Conservation (phyloP, 805 yeast species). For the Candida montana region DNA sequence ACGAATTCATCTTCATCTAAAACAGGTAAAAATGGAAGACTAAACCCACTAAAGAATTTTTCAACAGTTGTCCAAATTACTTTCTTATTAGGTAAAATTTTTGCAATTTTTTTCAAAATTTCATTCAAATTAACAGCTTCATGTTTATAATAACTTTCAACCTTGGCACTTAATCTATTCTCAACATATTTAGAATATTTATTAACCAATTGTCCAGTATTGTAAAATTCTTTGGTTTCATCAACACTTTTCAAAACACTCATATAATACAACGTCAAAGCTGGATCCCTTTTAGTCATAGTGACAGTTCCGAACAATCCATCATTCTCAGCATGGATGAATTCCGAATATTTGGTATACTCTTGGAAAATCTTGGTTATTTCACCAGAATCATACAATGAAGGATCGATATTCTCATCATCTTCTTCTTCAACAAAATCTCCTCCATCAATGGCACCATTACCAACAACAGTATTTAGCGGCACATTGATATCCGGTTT, state of each 20-base stretch:
- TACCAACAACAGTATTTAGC: background rate
- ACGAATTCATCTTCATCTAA: conserved; percentile 49
- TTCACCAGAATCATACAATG: conserved; percentile 12
- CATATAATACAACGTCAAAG: conserved; percentile 12
- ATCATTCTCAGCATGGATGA: conserved; percentile 11
- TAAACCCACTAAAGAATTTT: conserved; percentile 39
- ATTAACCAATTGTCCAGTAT: background rate
- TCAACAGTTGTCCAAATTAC: conserved; percentile 54
- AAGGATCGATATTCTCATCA: conserved; percentile 15
- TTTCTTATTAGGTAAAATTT: conserved; percentile 46
- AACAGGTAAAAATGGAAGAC: conserved; percentile 55
- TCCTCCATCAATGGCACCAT: background rate
- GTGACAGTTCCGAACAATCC: conserved; percentile 21
- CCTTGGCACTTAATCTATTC: conserved; percentile 11
- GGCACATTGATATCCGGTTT: too few relatives aligned
- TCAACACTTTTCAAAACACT: conserved; percentile 7
- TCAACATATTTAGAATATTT: conserved; percentile 14
- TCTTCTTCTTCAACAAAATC: background rate
- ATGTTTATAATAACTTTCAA: conserved; percentile 17
- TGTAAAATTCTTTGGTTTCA: too few relatives aligned
- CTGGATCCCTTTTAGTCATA: conserved; percentile 17
- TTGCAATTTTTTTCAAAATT: conserved; percentile 26
- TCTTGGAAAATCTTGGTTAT: conserved; percentile 12
- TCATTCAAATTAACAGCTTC: conserved; percentile 15
- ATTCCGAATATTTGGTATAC: conserved; percentile 12